Conservation (phyloP, 2,329 filamentous ascomycete species). For the Dactylellina sp. region DNA sequence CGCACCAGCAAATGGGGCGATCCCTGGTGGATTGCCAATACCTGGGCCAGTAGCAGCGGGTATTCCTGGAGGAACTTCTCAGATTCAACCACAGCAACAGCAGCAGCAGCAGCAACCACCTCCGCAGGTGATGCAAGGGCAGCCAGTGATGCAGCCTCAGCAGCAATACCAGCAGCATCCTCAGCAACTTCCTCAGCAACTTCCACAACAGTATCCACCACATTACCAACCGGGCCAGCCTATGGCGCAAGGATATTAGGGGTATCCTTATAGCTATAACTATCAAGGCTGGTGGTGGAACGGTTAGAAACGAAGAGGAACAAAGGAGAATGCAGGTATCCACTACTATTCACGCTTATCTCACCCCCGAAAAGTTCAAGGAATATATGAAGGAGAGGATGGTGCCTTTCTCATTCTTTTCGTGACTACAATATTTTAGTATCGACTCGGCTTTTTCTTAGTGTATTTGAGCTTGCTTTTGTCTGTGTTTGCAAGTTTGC, state of each 20-base stretch:
- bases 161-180: slow-evolving; percentile 44
- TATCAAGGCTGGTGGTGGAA: slow-evolving; percentile 51
- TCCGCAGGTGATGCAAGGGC: slow-evolving; percentile 61
- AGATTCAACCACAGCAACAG: slow-evolving; percentile 64
- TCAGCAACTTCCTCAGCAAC: slow-evolving; percentile 57
- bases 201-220: slow-evolving; percentile 37
- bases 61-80: slow-evolving; percentile 44
- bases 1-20: slow-evolving; percentile 46
- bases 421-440: slow-evolving; percentile 33
- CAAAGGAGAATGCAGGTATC: slow-evolving; percentile 34
- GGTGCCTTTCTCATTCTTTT: slow-evolving; percentile 16
- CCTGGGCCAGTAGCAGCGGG: slow-evolving; percentile 39
- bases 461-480: slow-evolving; percentile 42
- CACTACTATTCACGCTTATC: slow-evolving; percentile 47
- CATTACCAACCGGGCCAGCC: slow-evolving; percentile 57
- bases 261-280: slow-evolving; percentile 60
- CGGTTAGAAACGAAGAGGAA: not conserved
- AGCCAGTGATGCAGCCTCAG: slow-evolving; percentile 41
- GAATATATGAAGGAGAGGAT: not conserved
- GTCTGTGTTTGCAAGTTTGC: slow-evolving; percentile 29
- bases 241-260: slow-evolving; percentile 54
- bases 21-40: slow-evolving; percentile 49
- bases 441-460: slow-evolving; percentile 25
- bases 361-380: not conserved
- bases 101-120: slow-evolving; percentile 64